Percentiles rank a stretch among this genome's conserved stretches.
Conservation (phyloP, 345 rosid species). For the Microthlaspi erraticum region DNA sequence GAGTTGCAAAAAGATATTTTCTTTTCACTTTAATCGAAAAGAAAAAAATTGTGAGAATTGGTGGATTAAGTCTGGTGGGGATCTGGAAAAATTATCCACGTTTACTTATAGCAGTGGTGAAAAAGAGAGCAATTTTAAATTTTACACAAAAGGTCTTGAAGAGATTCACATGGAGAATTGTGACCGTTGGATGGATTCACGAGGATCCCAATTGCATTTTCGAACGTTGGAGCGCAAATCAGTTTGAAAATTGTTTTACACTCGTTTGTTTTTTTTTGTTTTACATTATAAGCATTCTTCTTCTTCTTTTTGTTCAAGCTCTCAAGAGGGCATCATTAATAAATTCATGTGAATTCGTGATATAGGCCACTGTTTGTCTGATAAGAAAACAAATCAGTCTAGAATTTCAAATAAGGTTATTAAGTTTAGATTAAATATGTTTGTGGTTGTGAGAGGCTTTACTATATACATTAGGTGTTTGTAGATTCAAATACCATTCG, state of each 20-base stretch:
- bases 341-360: constrained; percentile 43
- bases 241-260: constrained; percentile 47
- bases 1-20: constrained; percentile 32
- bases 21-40: constrained; percentile 27
- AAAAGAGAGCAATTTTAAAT: constrained; percentile 23
- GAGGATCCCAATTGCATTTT: constrained; percentile 45
- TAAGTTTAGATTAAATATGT: constrained; percentile 9
- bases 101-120: constrained; percentile 52
- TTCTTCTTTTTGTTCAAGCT: constrained; percentile 25
- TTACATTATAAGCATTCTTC: constrained; percentile 20
- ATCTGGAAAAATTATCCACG: constrained; percentile 45
- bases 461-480: constrained; percentile 1
- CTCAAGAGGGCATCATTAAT: constrained; percentile 39
- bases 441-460: constrained; percentile 15
- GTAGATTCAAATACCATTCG: background rate
- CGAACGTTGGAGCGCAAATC: constrained; percentile 75
- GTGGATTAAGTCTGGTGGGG: constrained; percentile 39
- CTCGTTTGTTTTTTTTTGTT: constrained; percentile 2
- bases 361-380: constrained; percentile 34
- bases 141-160: constrained; percentile 48
- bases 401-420: constrained; percentile 15
- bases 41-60: constrained; percentile 12
- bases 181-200: constrained; percentile 68
- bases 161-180: constrained; percentile 69
- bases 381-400: background rate